These are phyloP conservation scores for Periconia digitata DNA, from an alignment of 2,329 filamentous ascomycete genomes.

Conservation along the genomic window DNA sequence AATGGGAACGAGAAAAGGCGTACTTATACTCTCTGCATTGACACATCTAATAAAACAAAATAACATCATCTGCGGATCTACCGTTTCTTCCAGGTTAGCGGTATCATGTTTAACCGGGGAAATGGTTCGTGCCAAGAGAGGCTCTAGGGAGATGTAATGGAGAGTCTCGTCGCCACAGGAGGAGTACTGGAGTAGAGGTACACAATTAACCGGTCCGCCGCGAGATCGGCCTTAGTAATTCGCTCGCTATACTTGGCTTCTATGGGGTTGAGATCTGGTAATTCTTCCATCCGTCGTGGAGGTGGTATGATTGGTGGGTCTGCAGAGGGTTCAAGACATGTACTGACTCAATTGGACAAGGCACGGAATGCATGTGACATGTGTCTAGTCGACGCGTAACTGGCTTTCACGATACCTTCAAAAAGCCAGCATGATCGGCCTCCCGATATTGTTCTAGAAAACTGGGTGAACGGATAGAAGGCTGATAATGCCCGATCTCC, in stretches of 20 bases:
- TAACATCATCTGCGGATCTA: not conserved
- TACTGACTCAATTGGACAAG: too few species aligned
- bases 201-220: not conserved
- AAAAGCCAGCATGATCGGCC: too few species aligned
- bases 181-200: not conserved
- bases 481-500: not conserved
- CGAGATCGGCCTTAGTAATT: not conserved
- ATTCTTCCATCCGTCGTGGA: not conserved
- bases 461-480: not conserved
- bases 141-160: not conserved
- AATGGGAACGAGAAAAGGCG: not conserved
- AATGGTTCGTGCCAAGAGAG: slow-evolving; percentile 1
- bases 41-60: not conserved
- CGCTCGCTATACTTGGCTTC: not conserved
- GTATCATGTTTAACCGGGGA: slow-evolving; percentile 15
- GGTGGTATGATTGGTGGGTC: not conserved
- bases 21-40: not conserved
- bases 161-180: not conserved
- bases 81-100: slow-evolving; percentile 14
- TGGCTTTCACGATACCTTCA: too few species aligned
- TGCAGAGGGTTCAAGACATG: not conserved
- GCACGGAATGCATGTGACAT: not conserved
- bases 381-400: not conserved
- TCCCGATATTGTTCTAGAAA: not conserved
- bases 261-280: not conserved